Evolutionary conservation across 2,329 filamentous ascomycete species (phyloP).

Genomic region (Monosporascus cannonballus): DNA sequence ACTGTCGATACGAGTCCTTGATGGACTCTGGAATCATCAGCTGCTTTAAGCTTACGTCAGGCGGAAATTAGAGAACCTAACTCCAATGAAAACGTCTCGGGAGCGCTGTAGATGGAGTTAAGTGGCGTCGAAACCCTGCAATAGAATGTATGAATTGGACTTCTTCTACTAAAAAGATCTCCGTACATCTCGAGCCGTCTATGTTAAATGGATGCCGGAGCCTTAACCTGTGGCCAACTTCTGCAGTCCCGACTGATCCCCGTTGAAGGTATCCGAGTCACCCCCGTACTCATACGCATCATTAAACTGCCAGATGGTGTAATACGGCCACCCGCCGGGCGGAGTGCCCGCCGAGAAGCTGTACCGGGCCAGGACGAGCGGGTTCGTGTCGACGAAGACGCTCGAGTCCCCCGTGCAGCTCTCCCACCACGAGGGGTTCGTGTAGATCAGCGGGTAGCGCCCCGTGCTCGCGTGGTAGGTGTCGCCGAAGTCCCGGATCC

Average conservation of each 20-base stretch:
- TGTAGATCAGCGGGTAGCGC: constrained; percentile 47
- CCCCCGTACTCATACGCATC: constrained; percentile 44
- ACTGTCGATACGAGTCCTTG: too few relatives aligned
- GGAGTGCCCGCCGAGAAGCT: constrained; percentile 34
- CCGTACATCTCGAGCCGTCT: too few relatives aligned
- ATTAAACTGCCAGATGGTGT: constrained; percentile 50
- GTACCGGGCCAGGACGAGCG: constrained; percentile 43
- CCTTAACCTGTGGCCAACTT: constrained; percentile 17
- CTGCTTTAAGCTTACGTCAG: too few relatives aligned
- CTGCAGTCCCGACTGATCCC: constrained; percentile 20
- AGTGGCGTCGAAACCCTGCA: too few relatives aligned
- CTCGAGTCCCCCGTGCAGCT: constrained; percentile 44
- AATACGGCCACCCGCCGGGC: constrained; percentile 44
- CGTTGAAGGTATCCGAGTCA: constrained; percentile 48
- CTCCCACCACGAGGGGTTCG: constrained; percentile 47
- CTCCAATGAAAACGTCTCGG: too few relatives aligned
- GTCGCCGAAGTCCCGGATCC: constrained; percentile 47
- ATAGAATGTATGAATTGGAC: too few relatives aligned
- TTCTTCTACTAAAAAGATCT: too few relatives aligned
- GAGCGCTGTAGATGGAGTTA: too few relatives aligned
- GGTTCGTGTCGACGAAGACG: constrained; percentile 38
- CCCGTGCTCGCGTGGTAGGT: constrained; percentile 40
- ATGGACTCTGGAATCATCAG: too few relatives aligned
- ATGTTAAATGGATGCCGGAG: too few relatives aligned
- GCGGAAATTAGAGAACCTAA: too few relatives aligned